These are phyloP conservation scores for Carex parvula DNA, from an alignment of 176 grass and related monocot species.

Conservation along the genomic window DNA sequence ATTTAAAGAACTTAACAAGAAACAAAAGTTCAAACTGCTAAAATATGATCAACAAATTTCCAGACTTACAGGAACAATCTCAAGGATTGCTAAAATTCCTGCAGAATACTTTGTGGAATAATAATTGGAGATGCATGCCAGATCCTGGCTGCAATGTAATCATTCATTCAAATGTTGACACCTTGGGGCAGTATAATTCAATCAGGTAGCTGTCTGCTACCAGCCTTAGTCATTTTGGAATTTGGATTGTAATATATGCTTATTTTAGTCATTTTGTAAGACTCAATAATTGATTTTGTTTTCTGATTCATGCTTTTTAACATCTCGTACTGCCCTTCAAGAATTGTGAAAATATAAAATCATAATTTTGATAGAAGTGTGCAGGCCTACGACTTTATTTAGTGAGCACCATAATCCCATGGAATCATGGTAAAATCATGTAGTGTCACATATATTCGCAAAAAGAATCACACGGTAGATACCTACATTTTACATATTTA, in stretches of 20 bases:
- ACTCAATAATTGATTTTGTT: neutral
- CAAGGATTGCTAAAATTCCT: constrained; percentile 53
- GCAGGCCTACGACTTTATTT: neutral
- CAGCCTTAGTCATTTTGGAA: neutral
- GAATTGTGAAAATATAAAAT: neutral
- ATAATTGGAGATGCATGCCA: constrained; percentile 46
- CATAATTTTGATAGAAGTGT: neutral
- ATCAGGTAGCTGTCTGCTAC: neutral
- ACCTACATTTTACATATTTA: neutral
- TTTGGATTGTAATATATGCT: neutral
- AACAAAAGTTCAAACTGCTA: constrained; percentile 12
- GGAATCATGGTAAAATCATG: neutral
- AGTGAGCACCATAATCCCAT: neutral
- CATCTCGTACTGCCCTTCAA: neutral
- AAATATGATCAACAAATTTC: neutral
- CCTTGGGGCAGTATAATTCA: neutral
- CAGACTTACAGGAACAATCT: constrained; percentile 66
- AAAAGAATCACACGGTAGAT: neutral
- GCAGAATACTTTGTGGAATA: constrained; percentile 56
- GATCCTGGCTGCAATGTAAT: constrained; percentile 51
- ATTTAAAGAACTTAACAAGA: neutral
- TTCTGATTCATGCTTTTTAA: neutral
- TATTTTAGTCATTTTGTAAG: neutral
- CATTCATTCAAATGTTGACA: neutral
- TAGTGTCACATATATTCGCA: neutral